Percentiles rank a stretch among this genome's conserved stretches.
These are phyloP conservation scores for Elongisporangium prolatum DNA, from an alignment of 352 stramenopile genomes.

Conservation along the genomic window DNA sequence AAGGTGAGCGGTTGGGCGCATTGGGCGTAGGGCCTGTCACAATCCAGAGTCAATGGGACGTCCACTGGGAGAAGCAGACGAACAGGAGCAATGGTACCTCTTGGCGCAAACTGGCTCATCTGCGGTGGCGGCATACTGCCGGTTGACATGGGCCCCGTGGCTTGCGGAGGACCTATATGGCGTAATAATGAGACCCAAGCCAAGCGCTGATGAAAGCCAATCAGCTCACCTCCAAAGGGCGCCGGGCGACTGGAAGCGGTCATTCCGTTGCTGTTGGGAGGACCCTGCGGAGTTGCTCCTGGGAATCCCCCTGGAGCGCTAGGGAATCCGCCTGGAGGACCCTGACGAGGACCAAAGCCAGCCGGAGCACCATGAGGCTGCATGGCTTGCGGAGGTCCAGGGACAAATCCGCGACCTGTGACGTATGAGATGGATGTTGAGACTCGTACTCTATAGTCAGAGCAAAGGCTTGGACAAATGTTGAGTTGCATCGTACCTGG, in stretches of 20 bases:
- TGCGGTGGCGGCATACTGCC: conserved; percentile 17
- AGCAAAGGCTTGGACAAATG: not conserved
- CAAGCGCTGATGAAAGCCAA: not conserved
- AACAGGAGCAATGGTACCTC: conserved; percentile 9
- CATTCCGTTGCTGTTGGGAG: conserved; percentile 11
- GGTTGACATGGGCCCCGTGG: not conserved
- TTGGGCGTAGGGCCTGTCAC: conserved; percentile 12
- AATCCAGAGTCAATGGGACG: not conserved
- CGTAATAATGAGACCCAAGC: not conserved
- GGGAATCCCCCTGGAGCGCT: conserved; percentile 10
- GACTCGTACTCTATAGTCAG: not conserved
- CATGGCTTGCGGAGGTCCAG: conserved; percentile 7
- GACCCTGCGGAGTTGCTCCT: conserved; percentile 13
- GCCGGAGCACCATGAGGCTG: conserved; percentile 11
- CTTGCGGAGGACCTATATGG: not conserved
- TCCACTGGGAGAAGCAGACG: not conserved
- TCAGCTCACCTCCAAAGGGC: conserved; percentile 5
- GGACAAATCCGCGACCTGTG: conserved; percentile 9
- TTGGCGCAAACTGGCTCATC: conserved; percentile 36
- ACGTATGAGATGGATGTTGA: not conserved
- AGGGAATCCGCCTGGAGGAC: conserved; percentile 15
- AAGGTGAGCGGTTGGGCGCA: conserved; percentile 18
- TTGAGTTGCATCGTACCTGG: not conserved
- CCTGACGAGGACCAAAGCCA: conserved; percentile 6
- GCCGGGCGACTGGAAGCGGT: conserved; percentile 5